Conservation (phyloP, 2,329 filamentous ascomycete genomes). For the Colletotrichum sp. region DNA sequence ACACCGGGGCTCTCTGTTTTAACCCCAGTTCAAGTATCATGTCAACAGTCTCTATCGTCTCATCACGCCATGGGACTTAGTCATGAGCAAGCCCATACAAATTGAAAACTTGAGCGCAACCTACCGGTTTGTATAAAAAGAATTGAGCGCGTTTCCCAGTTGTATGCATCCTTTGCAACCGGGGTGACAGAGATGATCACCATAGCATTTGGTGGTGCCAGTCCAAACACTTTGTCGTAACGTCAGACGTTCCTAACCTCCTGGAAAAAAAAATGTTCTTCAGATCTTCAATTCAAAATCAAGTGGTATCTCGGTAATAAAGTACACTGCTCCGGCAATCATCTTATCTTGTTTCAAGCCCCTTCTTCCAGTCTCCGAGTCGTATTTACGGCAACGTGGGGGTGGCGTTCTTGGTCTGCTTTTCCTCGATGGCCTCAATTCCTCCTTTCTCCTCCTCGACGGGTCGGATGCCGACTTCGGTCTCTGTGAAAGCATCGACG, state of each 20-base stretch:
- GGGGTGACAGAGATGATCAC: neutral
- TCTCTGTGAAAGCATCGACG: conserved; percentile 61
- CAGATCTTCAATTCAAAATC: neutral
- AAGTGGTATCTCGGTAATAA: neutral
- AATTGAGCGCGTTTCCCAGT: neutral
- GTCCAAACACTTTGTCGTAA: neutral
- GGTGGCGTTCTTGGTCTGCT: neutral
- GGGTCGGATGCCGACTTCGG: conserved; percentile 47
- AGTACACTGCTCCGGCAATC: neutral
- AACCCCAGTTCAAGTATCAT: neutral
- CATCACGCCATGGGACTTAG: neutral
- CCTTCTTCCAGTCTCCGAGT: too few relatives aligned
- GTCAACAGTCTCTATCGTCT: neutral
- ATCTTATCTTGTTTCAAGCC: too few relatives aligned
- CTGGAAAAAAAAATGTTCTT: neutral
- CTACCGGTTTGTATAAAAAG: neutral
- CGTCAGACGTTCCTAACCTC: neutral
- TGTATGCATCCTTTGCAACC: neutral
- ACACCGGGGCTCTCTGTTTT: neutral
- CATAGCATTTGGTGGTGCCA: neutral
- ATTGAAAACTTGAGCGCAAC: neutral
- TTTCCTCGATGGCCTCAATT: conserved; percentile 10
- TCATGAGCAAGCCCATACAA: neutral
- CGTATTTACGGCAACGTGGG: neutral
- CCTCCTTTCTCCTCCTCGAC: conserved; percentile 17